Evolutionary conservation across 2,329 filamentous ascomycete species (phyloP), one percentile per base, ranked within the genome.

Genomic region (Dichotomopilus funicola): DNA sequence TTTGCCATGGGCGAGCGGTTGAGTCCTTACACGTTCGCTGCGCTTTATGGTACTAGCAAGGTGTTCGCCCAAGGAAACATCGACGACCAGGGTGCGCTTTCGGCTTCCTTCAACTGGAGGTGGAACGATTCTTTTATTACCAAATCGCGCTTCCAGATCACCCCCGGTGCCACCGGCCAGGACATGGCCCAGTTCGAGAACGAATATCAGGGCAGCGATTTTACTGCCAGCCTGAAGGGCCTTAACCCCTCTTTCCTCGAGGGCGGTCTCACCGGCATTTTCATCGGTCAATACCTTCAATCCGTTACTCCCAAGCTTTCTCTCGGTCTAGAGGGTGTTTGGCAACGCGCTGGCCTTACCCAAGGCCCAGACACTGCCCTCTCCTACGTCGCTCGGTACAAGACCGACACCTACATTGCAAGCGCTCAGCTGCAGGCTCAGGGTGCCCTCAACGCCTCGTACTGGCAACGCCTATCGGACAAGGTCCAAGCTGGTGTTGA

Each of bases 401-500:
- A 91, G 80, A 81, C 88, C 56, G 79, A 83, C 54, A 91, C 96
- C 70, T 99, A 92, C 91, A 86, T 96, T 68, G 92, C 88, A 52
- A 95, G 88, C 61, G 89, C 87, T 62, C 92, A 96, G 75, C 78
- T 96, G 54, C 86, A 95, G 70, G 88, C 89, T 42, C 89, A 92
- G 73, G 91, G 94, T 58, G 89, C 86, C 59, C 75, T 99, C 62
- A 92, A 88, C 72, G 87, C 91, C 45, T 92, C 91, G 37, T 99
- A 94, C 83, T 99, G 94, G 94, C 85, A 88, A 71, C 86, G 82
- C 68, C 75, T 99, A 64, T 94, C 91, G 31, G 94, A 97, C 63
- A 94, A 91, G 75, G 91, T 99, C 36, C 92, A 97, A 77, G 92
- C 91, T 59, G 94, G 94, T 73, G 89, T 95, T 64, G 92, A 97